phyloP scores from a whole-genome alignment of 2,329 filamentous ascomycete genomes.

The Ceratocystis huliohia region DNA sequence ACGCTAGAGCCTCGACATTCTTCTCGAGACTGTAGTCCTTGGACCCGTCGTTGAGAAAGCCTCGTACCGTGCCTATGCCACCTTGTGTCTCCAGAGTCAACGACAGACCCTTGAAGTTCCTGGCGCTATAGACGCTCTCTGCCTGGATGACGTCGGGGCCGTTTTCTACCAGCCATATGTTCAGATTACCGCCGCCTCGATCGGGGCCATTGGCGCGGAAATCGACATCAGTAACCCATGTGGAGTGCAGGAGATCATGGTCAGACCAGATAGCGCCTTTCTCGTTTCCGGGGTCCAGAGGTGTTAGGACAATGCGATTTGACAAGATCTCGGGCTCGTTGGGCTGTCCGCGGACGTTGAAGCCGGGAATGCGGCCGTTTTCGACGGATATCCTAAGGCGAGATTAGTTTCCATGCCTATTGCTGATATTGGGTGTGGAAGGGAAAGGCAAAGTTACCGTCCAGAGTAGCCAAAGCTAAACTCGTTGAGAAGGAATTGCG shows the following conservation, averaged over 20 bases:
- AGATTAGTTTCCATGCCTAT: not conserved
- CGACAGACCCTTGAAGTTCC: constrained; percentile 78
- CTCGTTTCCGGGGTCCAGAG: constrained; percentile 72
- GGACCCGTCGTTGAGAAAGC: constrained; percentile 84
- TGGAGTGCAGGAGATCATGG: constrained; percentile 43
- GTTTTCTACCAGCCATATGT: constrained; percentile 77
- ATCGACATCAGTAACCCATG: constrained; percentile 74
- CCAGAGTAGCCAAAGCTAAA: constrained; percentile 65
- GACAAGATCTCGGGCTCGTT: constrained; percentile 55
- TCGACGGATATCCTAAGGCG: constrained; percentile 49
- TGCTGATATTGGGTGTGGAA: not conserved
- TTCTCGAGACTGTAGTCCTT: constrained; percentile 65
- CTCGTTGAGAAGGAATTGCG: constrained; percentile 56
- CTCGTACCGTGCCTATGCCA: constrained; percentile 65
- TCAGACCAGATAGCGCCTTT: constrained; percentile 75
- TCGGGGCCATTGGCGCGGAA: constrained; percentile 82
- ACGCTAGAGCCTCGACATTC: constrained; percentile 72
- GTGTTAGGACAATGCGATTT: constrained; percentile 85
- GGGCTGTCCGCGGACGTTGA: constrained; percentile 42
- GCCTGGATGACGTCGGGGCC: constrained; percentile 53
- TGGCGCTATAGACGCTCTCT: constrained; percentile 71
- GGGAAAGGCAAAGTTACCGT: constrained; percentile 32
- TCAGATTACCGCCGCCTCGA: constrained; percentile 73
- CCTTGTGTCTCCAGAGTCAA: constrained; percentile 77
- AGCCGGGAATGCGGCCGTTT: constrained; percentile 41